Evolutionary conservation across 2,329 filamentous ascomycete species (phyloP), one percentile per base, ranked within the genome.

Genomic region (Calonectria hongkongensis): DNA sequence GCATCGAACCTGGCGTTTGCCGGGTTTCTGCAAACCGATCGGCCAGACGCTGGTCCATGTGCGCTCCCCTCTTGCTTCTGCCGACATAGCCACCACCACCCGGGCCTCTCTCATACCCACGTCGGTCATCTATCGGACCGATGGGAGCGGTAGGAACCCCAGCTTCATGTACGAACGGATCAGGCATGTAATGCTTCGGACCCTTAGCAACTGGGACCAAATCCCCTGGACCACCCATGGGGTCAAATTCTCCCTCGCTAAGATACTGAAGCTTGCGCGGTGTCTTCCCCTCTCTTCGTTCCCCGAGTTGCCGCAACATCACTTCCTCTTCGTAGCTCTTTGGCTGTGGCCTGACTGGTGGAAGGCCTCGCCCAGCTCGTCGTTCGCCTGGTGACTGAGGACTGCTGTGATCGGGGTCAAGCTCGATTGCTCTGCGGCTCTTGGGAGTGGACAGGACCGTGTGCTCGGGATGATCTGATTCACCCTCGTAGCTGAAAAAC

Each of bases 401-500:
- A 16, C 69, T 72, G 8, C 70, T 48, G 28, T 75, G 75, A 2
- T 74, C 68, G 25, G 78, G 75, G 13, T 71, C 69, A n/a, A 73
- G 69, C 12, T 78, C 78, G 8, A 79, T 72, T 36, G 76, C 75
- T 28, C 76, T 77, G n/a, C 80, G 75, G n/a, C 76, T 78, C 28
- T 75, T 71, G 54, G 84, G 82, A 45, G 84, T 81, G 1, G 88
- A 86, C 6, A 89, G 82, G 48, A 87, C 84, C 85, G 91, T 88
- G 71, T 90, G 87, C 16, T 88, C 86, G 12, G 90, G 81, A 3
- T 86, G 86, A 75, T 93, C 91, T 15, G 85, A 85, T 65, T 92
- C 90, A 6, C 85, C 81, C 4, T 91, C 88, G 78, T 92, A 90
- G 81, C 92, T 94, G 86, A 96, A 95, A 91, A 92, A 94, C 0